phyloP scores from a whole-genome alignment of 2,329 filamentous ascomycete genomes.

The Claviceps maximensis region DNA sequence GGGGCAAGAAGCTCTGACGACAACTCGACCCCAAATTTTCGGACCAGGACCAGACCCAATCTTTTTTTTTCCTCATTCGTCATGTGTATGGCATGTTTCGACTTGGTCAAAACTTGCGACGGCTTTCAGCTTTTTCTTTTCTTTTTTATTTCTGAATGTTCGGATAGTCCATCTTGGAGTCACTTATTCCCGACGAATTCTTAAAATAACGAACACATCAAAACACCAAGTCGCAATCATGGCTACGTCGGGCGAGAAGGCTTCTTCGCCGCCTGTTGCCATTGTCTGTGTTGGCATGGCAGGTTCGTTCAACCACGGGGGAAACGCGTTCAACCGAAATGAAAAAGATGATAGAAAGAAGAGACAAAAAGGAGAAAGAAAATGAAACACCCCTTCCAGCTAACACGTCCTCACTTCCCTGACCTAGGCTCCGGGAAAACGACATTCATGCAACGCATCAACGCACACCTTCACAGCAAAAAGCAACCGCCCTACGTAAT shows the following conservation, averaged over 20 bases:
- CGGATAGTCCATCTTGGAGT: too few relatives aligned
- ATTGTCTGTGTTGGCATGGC: conserved; percentile 98
- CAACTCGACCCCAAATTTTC: conserved; percentile 6
- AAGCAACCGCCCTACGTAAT: conserved; percentile 82
- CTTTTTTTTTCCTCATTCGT: background rate
- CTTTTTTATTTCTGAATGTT: background rate
- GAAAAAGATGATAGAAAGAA: background rate
- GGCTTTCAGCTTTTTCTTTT: background rate
- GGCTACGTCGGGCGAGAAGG: conserved; percentile 21
- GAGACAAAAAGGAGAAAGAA: background rate
- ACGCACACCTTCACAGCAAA: conserved; percentile 75
- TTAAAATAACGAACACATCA: too few relatives aligned
- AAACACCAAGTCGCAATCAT: conserved; percentile 10
- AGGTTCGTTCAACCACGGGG: conserved; percentile 31
- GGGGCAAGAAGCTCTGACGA: conserved; percentile 3
- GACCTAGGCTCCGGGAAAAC: conserved; percentile 86
- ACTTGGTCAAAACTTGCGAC: too few relatives aligned
- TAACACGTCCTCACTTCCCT: conserved; percentile 3
- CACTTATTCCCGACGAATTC: too few relatives aligned
- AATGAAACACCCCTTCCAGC: background rate
- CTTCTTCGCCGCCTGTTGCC: conserved; percentile 22
- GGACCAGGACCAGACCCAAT: background rate
- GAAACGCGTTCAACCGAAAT: background rate
- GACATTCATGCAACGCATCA: conserved; percentile 99
- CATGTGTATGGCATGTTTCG: too few relatives aligned